Percentiles rank a stretch among this genome's conserved stretches.
phyloP scores from a whole-genome alignment of 1,284 basidiomycete species.

The Trametes sp. region DNA sequence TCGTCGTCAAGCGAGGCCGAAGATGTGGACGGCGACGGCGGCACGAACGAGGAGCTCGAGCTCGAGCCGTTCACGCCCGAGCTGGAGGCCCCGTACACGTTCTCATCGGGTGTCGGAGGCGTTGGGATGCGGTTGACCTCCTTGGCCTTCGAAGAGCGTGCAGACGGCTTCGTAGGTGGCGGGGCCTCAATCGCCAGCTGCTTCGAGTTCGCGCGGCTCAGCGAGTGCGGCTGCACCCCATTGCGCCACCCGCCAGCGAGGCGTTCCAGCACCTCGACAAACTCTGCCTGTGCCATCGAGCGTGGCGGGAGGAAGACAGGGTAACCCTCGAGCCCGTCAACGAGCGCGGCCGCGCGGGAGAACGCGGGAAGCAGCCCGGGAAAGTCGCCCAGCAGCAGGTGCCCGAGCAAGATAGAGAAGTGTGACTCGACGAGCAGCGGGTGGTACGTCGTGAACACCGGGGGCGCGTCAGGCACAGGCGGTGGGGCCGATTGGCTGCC shows the following conservation, averaged over 20 bases:
- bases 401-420: slow-evolving; percentile 75
- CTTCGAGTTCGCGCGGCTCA: slow-evolving; percentile 48
- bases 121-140: slow-evolving; percentile 35
- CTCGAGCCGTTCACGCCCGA: slow-evolving; percentile 35
- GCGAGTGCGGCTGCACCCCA: slow-evolving; percentile 64
- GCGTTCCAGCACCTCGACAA: slow-evolving; percentile 80
- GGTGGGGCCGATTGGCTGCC: slow-evolving; percentile 54
- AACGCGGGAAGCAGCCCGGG: slow-evolving; percentile 65
- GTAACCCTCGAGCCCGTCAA: slow-evolving; percentile 84
- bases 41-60: slow-evolving; percentile 9
- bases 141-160: slow-evolving; percentile 36
- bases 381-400: slow-evolving; percentile 79
- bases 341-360: slow-evolving; percentile 64
- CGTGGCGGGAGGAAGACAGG: slow-evolving; percentile 84
- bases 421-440: slow-evolving; percentile 85
- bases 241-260: slow-evolving; percentile 73
- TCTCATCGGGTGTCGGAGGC: slow-evolving; percentile 36
- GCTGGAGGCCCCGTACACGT: slow-evolving; percentile 30
- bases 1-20: not conserved
- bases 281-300: slow-evolving; percentile 87
- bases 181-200: slow-evolving; percentile 53
- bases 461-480: slow-evolving; percentile 47
- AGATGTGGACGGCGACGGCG: slow-evolving; percentile 26
- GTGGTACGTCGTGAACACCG: slow-evolving; percentile 83
- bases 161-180: slow-evolving; percentile 22